phyloP scores from a whole-genome alignment of 164 flowering plant species.

The Echeveria elegans region DNA sequence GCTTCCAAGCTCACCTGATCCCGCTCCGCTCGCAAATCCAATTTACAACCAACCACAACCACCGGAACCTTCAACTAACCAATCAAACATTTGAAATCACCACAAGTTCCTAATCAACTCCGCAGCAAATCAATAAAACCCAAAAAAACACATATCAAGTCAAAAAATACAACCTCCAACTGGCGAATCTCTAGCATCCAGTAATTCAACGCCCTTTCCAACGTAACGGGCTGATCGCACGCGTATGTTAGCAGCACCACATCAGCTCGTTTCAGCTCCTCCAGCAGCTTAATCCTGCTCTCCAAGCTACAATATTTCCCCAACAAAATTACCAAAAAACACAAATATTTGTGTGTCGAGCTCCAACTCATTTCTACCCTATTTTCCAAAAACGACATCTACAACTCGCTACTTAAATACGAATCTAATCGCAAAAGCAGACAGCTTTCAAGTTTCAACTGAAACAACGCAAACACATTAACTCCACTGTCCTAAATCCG shows the following conservation, averaged over 20 bases:
- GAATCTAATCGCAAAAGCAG: no score
- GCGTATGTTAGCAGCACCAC: conserved; percentile 94
- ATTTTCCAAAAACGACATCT: no score
- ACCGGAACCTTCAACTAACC: conserved; percentile 45
- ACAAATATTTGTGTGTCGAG: no score
- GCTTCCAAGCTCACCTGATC: conserved; percentile 62
- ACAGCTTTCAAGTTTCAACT: no score
- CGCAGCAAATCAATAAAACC: neutral
- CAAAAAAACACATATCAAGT: neutral
- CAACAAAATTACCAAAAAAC: no score
- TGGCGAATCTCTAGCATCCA: conserved; percentile 92
- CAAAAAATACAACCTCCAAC: conserved; percentile 50
- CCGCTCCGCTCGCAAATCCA: conserved; percentile 73
- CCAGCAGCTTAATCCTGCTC: conserved; percentile 46
- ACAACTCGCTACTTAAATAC: no score
- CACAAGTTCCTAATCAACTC: conserved; percentile 26
- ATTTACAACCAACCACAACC: conserved; percentile 58
- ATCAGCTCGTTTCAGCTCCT: conserved; percentile 77
- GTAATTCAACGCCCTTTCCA: conserved; percentile 55
- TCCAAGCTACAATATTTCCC: conserved; percentile 33
- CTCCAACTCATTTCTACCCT: no score
- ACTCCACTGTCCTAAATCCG: no score
- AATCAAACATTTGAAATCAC: neutral
- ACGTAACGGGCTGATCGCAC: conserved; percentile 69
- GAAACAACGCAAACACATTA: no score